phyloP scores from a whole-genome alignment of 2,329 filamentous ascomycete species.

The Penicillium sp. region DNA sequence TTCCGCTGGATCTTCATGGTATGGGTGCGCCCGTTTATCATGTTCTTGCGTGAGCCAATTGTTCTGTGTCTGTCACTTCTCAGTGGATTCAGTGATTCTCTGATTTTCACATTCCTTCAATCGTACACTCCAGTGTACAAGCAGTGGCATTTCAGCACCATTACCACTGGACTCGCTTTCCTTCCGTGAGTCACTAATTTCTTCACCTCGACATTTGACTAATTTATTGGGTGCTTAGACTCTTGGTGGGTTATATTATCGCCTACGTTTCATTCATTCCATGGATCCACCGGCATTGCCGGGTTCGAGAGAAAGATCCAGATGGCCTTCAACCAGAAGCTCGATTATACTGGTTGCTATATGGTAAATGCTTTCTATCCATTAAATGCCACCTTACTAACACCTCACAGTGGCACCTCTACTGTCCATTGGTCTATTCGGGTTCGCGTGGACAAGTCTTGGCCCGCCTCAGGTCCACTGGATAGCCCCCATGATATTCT shows the following conservation, averaged over 20 bases:
- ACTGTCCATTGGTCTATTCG: conserved; percentile 60
- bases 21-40: conserved; percentile 63
- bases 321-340: conserved; percentile 62
- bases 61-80: conserved; percentile 62
- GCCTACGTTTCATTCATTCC: conserved; percentile 59
- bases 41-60: conserved; percentile 67
- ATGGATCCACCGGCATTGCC: conserved; percentile 49
- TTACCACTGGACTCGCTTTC: conserved; percentile 54
- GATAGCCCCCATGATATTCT: conserved; percentile 63
- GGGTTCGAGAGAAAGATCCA: conserved; percentile 41
- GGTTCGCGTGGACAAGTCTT: conserved; percentile 61
- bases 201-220: background rate
- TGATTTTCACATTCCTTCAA: conserved; percentile 68
- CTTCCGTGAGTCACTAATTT: conserved; percentile 45
- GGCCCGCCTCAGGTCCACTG: conserved; percentile 58
- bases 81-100: conserved; percentile 64
- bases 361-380: conserved; percentile 33
- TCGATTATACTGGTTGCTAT: conserved; percentile 61
- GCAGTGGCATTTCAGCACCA: conserved; percentile 59
- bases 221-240: conserved; percentile 25
- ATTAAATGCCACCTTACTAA: background rate
- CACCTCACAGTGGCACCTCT: conserved; percentile 52
- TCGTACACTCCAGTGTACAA: conserved; percentile 61
- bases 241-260: conserved; percentile 59
- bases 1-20: conserved; percentile 57